Conservation (phyloP, 805 yeast genomes). For the Lachancea quebecensis region DNA sequence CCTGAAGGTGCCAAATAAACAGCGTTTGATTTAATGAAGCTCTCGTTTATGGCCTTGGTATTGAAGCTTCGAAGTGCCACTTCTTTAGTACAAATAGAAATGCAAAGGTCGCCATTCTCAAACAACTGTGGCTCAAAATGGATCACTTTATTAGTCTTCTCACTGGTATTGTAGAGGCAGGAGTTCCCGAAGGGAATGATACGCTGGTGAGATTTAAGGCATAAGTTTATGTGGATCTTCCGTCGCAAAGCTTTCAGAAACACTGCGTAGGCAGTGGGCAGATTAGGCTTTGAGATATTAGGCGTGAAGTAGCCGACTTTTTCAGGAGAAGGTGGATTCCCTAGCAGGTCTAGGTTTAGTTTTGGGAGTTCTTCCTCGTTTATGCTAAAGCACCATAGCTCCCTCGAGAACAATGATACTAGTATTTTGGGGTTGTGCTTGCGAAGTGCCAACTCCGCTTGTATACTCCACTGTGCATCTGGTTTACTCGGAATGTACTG, state of each 20-base stretch:
- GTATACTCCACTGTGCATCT: slow-evolving; percentile 38
- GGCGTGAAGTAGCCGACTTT: slow-evolving; percentile 30
- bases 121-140: slow-evolving; percentile 44
- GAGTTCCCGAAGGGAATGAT: slow-evolving; percentile 48
- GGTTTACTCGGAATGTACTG: slow-evolving; percentile 29
- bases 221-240: slow-evolving; percentile 31
- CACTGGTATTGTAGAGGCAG: slow-evolving; percentile 26
- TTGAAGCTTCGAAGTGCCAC: slow-evolving; percentile 33
- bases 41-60: slow-evolving; percentile 13
- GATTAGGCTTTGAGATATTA: slow-evolving; percentile 32
- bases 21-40: slow-evolving; percentile 31
- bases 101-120: slow-evolving; percentile 38
- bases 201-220: slow-evolving; percentile 29
- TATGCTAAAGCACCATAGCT: slow-evolving; percentile 39
- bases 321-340: slow-evolving; percentile 17
- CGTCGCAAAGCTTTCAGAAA: slow-evolving; percentile 45
- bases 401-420: slow-evolving; percentile 36
- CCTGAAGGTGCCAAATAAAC: slow-evolving; percentile 52
- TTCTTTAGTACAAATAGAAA: slow-evolving; percentile 31
- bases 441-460: slow-evolving; percentile 36
- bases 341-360: slow-evolving; percentile 13
- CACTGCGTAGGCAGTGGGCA: slow-evolving; percentile 39
- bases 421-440: slow-evolving; percentile 31
- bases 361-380: slow-evolving; percentile 35
- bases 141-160: slow-evolving; percentile 27